Conservation (phyloP, 768 basidiomycete genomes). For the Auriscalpium vulgare region DNA sequence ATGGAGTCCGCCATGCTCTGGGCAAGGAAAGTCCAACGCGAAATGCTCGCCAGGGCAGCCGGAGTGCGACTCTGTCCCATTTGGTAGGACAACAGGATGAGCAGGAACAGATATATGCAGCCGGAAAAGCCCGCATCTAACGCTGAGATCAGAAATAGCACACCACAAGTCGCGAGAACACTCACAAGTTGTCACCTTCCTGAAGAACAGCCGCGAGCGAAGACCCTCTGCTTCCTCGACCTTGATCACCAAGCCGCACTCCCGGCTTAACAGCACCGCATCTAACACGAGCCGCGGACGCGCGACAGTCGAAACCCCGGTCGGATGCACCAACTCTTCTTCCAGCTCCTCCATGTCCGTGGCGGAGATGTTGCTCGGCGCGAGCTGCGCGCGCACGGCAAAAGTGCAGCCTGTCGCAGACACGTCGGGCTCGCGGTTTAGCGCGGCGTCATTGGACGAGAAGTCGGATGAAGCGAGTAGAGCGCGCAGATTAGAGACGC, state of each 20-base stretch:
- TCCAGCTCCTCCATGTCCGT: constrained; percentile 62
- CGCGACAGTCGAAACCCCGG: constrained; percentile 54
- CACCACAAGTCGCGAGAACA: not conserved
- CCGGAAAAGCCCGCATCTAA: constrained; percentile 69
- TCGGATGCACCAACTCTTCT: constrained; percentile 65
- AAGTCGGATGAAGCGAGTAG: constrained; percentile 4
- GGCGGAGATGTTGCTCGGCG: constrained; percentile 43
- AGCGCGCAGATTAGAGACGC: constrained; percentile 4
- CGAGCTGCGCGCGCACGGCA: constrained; percentile 55
- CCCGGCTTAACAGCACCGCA: constrained; percentile 65
- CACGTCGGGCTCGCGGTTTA: not conserved
- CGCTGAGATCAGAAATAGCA: not conserved
- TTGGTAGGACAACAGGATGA: constrained; percentile 68
- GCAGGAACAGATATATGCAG: constrained; percentile 55
- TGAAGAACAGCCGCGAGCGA: constrained; percentile 31
- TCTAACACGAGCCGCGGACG: constrained; percentile 51
- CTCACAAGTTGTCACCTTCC: constrained; percentile 38
- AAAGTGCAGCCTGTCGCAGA: constrained; percentile 49
- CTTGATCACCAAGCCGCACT: constrained; percentile 72
- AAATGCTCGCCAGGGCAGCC: constrained; percentile 69
- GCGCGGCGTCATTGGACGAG: not conserved
- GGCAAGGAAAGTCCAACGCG: constrained; percentile 74
- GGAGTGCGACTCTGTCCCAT: constrained; percentile 70
- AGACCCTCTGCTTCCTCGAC: constrained; percentile 61
- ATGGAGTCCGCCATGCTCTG: constrained; percentile 78